Evolutionary conservation across 2,329 filamentous ascomycete species (phyloP).

Genomic region (Pseudogymnoascus sp.): DNA sequence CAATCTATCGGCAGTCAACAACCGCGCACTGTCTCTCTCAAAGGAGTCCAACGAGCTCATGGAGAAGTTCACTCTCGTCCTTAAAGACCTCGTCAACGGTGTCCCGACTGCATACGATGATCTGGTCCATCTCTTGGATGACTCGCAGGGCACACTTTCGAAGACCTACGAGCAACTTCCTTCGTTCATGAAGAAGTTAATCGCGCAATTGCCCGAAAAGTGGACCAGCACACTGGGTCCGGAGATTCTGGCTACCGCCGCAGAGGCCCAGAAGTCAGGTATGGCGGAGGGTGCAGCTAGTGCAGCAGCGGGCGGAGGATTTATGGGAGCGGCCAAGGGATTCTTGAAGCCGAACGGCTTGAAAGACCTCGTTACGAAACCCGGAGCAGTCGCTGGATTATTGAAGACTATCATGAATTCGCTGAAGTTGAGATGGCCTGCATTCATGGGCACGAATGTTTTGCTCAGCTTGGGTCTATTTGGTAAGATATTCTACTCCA

Average conservation of each 20-base stretch:
- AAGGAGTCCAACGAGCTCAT: constrained; percentile 76
- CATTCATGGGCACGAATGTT: constrained; percentile 84
- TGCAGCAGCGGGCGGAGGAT: constrained; percentile 15
- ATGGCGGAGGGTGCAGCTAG: constrained; percentile 20
- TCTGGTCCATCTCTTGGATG: constrained; percentile 57
- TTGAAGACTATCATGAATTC: constrained; percentile 87
- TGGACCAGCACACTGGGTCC: constrained; percentile 69
- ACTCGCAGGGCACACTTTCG: constrained; percentile 53
- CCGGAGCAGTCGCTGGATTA: constrained; percentile 78
- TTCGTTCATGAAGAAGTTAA: constrained; percentile 72
- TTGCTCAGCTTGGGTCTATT: constrained; percentile 85
- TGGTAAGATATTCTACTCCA: constrained; percentile 47
- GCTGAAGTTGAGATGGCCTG: constrained; percentile 79
- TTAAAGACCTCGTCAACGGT: constrained; percentile 87
- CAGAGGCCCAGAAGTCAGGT: constrained; percentile 55
- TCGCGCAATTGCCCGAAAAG: constrained; percentile 77
- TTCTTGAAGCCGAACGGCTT: constrained; percentile 65
- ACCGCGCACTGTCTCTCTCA: constrained; percentile 78
- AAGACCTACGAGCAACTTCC: constrained; percentile 63
- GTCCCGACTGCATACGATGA: constrained; percentile 91
- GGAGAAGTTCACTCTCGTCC: constrained; percentile 76
- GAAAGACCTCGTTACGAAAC: constrained; percentile 74
- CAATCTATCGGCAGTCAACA: constrained; percentile 76
- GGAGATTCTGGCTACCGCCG: constrained; percentile 71
- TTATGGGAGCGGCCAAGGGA: constrained; percentile 55